These are phyloP conservation scores for Psophocarpus tetragonolobus DNA, from an alignment of 306 rosid genomes.

Conservation along the genomic window DNA sequence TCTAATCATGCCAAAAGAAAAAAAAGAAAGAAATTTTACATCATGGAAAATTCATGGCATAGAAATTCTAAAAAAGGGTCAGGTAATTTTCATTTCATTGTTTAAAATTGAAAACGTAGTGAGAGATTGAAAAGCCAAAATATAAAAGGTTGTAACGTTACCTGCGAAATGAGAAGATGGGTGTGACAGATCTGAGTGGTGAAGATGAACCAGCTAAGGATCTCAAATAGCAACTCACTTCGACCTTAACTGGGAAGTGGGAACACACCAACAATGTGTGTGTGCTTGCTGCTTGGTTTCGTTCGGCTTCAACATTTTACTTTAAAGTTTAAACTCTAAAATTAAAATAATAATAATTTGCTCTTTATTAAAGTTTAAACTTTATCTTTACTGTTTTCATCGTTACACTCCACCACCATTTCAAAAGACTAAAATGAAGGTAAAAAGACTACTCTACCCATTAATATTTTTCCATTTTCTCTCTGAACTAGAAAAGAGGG, in stretches of 20 bases:
- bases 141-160: background rate
- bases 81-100: background rate
- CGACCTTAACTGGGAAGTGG: background rate
- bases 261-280: background rate
- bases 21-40: background rate
- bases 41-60: background rate
- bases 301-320: background rate
- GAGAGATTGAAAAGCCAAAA: background rate
- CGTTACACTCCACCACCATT: background rate
- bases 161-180: slow-evolving; percentile 19
- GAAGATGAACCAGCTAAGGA: background rate
- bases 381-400: background rate
- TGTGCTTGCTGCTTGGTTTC: background rate
- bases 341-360: background rate
- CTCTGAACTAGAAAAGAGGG: too few relatives aligned
- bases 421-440: background rate
- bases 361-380: background rate
- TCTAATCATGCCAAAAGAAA: background rate
- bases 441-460: background rate
- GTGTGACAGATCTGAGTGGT: background rate
- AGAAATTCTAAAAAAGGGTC: background rate
- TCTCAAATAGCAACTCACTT: background rate
- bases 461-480: too few relatives aligned
- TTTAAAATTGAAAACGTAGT: background rate
- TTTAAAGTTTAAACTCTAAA: slow-evolving; percentile 4